Conservation (phyloP, 139 green algal species). For the Chlamydomonas eustigma region DNA sequence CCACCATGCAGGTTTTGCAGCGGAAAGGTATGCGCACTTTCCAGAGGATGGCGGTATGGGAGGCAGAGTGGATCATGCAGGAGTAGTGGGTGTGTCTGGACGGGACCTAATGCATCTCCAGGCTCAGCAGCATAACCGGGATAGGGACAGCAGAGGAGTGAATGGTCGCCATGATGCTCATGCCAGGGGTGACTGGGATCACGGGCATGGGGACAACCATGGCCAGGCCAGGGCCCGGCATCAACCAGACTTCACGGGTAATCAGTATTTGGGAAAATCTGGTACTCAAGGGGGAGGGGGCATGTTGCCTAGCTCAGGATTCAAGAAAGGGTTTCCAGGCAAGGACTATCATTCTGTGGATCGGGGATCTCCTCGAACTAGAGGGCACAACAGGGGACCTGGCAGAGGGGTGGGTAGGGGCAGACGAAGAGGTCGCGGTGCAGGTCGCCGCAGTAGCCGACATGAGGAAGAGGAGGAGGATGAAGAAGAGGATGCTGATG, state of each 20-base stretch:
- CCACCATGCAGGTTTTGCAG: background rate
- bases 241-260: too few species aligned
- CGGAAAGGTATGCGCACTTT: background rate
- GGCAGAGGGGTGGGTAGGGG: too few species aligned
- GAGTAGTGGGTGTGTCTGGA: background rate
- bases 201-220: background rate
- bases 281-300: too few species aligned
- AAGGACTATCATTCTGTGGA: background rate
- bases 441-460: background rate
- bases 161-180: too few species aligned
- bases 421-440: background rate
- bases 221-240: too few species aligned
- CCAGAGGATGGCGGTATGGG: background rate
- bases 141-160: too few species aligned
- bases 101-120: background rate
- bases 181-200: background rate
- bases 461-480: background rate
- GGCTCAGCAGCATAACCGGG: background rate
- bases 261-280: too few species aligned
- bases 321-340: too few species aligned
- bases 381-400: background rate
- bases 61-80: too few species aligned
- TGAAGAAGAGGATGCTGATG: background rate
- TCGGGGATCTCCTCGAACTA: background rate
- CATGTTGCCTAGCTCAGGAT: too few species aligned